Conservation (phyloP, 2,329 filamentous ascomycete species). For the Celoporthe dispersa region DNA sequence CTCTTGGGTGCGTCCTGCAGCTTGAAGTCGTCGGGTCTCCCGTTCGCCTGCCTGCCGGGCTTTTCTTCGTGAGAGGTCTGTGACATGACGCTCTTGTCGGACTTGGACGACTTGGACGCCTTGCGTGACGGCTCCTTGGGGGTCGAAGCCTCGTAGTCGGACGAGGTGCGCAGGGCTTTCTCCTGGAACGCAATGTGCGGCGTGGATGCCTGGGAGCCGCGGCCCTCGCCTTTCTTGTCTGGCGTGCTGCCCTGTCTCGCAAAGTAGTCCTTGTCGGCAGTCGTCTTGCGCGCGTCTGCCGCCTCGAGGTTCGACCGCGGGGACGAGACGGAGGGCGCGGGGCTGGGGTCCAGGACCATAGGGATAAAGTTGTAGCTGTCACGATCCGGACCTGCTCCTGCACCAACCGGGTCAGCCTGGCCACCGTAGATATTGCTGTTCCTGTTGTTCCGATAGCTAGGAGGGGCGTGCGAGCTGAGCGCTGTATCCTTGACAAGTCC, state of each 20-base stretch:
- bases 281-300: conserved; percentile 50
- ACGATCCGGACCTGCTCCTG: conserved; percentile 29
- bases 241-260: conserved; percentile 44
- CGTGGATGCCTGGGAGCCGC: conserved; percentile 58
- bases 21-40: conserved; percentile 68
- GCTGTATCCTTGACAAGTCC: conserved; percentile 57
- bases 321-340: conserved; percentile 56
- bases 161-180: conserved; percentile 70
- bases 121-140: conserved; percentile 54
- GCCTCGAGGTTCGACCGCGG: conserved; percentile 58
- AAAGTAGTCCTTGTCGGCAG: conserved; percentile 66
- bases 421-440: conserved; percentile 67
- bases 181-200: conserved; percentile 95
- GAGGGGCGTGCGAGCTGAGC: conserved; percentile 72
- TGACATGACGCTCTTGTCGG: conserved; percentile 39
- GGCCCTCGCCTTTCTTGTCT: conserved; percentile 50
- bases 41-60: conserved; percentile 42
- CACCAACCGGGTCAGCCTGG: conserved; percentile 43
- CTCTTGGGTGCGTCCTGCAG: conserved; percentile 79
- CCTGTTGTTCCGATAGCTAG: conserved; percentile 77
- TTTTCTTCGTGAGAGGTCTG: conserved; percentile 46
- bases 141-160: conserved; percentile 61
- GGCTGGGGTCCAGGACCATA: conserved; percentile 73
- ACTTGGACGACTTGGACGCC: conserved; percentile 50
- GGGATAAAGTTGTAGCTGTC: conserved; percentile 75